Conservation (phyloP, 1,284 basidiomycete species). For the Melampsora allii-populina region DNA sequence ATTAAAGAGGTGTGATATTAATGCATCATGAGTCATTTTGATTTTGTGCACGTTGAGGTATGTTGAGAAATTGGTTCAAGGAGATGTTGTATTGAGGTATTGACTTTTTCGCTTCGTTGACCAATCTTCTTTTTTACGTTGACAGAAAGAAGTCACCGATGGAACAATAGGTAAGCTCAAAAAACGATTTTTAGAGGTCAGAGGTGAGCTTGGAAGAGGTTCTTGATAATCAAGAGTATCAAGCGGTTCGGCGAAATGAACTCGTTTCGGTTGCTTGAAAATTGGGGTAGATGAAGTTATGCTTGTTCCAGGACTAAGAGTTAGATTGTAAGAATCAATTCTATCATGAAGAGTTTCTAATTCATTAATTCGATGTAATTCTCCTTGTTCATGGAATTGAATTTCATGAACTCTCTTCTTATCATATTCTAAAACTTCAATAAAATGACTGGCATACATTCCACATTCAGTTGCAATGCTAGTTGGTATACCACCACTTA, state of each 20-base stretch:
- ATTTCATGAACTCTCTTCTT: constrained; percentile 6
- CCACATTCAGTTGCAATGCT: background rate
- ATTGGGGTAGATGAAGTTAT: background rate
- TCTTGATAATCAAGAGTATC: background rate
- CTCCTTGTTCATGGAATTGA: background rate
- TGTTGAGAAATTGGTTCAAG: background rate
- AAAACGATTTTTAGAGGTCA: background rate
- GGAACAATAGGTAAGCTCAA: background rate
- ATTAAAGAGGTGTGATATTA: too few relatives aligned
- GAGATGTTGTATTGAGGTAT: background rate
- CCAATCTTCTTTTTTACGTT: constrained; percentile 6
- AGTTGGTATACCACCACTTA: background rate
- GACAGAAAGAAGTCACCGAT: background rate
- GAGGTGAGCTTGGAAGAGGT: background rate
- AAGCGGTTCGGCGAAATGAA: background rate
- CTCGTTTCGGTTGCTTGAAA: background rate
- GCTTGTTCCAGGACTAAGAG: background rate
- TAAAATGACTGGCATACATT: constrained; percentile 3
- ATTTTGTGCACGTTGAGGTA: too few relatives aligned
- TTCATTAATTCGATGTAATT: background rate
- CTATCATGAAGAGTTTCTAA: background rate
- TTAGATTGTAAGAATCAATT: background rate
- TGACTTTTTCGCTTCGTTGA: background rate
- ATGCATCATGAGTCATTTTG: too few relatives aligned
- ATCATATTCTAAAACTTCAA: constrained; percentile 1